Percentiles rank a stretch among this genome's conserved stretches.
These are phyloP conservation scores for Crinitomyces ghanaensis DNA, from an alignment of 805 yeast genomes.

Conservation along the genomic window DNA sequence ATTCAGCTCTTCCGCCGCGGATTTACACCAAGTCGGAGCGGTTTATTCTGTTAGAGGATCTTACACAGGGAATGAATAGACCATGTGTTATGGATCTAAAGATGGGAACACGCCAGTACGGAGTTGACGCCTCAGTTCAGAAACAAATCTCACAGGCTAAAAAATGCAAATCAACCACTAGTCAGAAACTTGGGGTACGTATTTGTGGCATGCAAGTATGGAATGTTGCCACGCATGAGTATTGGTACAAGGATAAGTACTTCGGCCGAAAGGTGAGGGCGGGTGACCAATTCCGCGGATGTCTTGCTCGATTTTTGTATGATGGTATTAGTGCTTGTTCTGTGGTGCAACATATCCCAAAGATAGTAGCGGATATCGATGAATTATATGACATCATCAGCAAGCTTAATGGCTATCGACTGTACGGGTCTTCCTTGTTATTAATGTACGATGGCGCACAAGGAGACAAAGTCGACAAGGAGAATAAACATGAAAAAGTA, in stretches of 20 bases:
- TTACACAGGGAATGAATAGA: constrained; percentile 66
- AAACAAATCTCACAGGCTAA: constrained; percentile 70
- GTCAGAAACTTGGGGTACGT: constrained; percentile 73
- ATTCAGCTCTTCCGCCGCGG: background rate
- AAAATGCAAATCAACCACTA: constrained; percentile 76
- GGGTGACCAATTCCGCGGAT: constrained; percentile 68
- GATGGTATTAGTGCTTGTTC: constrained; percentile 55
- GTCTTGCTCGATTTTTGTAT: constrained; percentile 65
- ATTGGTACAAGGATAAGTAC: constrained; percentile 75
- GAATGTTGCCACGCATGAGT: constrained; percentile 36
- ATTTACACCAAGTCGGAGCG: constrained; percentile 50
- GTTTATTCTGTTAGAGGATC: constrained; percentile 79
- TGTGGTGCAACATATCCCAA: constrained; percentile 55
- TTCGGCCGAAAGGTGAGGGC: constrained; percentile 69
- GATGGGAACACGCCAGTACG: constrained; percentile 98
- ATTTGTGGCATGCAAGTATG: constrained; percentile 92
- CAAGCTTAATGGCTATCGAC: constrained; percentile 59
- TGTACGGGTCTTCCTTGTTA: constrained; percentile 83
- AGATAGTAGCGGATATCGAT: constrained; percentile 45
- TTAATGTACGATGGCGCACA: constrained; percentile 73
- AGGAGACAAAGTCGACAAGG: background rate
- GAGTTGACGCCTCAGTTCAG: constrained; percentile 70
- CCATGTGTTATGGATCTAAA: constrained; percentile 93
- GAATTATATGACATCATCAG: constrained; percentile 46
- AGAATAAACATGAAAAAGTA: constrained; percentile 36